Evolutionary conservation across 352 stramenopile species (phyloP).

Genomic region (Saprolegnia diclina): DNA sequence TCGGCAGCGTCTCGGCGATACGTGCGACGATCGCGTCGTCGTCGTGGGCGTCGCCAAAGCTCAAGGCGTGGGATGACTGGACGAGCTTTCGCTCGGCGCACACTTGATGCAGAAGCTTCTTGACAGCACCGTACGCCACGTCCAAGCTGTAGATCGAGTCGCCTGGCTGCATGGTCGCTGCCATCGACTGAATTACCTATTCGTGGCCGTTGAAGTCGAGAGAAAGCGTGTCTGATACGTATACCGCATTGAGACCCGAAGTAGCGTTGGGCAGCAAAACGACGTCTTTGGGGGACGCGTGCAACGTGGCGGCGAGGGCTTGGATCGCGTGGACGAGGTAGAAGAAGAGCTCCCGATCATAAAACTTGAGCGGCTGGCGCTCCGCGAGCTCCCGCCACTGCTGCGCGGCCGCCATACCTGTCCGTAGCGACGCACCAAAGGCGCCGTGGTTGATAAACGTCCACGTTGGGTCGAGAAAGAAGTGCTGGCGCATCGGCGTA

Average conservation of each 20-base stretch:
- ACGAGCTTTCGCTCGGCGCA: conserved; percentile 32
- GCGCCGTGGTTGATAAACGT: conserved; percentile 94
- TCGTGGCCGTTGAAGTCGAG: not conserved
- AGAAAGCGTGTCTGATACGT: not conserved
- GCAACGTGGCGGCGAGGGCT: conserved; percentile 64
- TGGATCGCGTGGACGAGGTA: conserved; percentile 77
- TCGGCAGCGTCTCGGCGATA: conserved; percentile 33
- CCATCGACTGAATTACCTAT: conserved; percentile 13
- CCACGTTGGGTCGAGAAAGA: conserved; percentile 65
- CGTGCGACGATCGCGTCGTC: conserved; percentile 42
- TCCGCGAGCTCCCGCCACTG: conserved; percentile 81
- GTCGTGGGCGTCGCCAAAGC: conserved; percentile 57
- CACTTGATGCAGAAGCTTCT: conserved; percentile 78
- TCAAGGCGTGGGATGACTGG: conserved; percentile 49
- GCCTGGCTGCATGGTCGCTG: not conserved
- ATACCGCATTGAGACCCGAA: conserved; percentile 81
- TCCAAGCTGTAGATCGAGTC: conserved; percentile 23
- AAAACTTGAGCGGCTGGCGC: conserved; percentile 86
- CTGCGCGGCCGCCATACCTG: conserved; percentile 55
- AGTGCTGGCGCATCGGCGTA: conserved; percentile 36
- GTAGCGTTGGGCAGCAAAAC: conserved; percentile 88
- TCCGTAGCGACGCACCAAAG: conserved; percentile 77
- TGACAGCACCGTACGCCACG: conserved; percentile 83
- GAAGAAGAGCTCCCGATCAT: conserved; percentile 90
- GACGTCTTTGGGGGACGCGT: conserved; percentile 42